Conservation (phyloP, 768 basidiomycete genomes). For the Tubosaeta sp. region DNA sequence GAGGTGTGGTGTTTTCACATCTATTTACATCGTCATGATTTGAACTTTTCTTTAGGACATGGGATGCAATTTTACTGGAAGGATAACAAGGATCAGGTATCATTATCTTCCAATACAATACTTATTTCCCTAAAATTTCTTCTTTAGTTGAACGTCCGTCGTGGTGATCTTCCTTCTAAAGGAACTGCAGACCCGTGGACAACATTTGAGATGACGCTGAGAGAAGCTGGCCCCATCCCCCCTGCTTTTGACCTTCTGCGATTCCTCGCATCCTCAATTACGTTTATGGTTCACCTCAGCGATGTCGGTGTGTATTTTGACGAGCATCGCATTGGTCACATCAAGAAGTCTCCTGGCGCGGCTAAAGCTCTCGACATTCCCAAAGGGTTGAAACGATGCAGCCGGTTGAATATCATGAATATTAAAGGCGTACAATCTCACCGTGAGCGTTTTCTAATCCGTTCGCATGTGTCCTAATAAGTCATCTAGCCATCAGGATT, state of each 20-base stretch:
- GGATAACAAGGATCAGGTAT: constrained; percentile 82
- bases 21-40: not conserved
- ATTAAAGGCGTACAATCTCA: constrained; percentile 60
- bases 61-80: constrained; percentile 99
- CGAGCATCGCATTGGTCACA: constrained; percentile 60
- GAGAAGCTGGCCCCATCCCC: constrained; percentile 78
- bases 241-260: constrained; percentile 82
- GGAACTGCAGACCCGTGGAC: constrained; percentile 60
- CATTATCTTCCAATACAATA: not conserved
- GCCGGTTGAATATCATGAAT: constrained; percentile 62
- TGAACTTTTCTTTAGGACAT: constrained; percentile 43
- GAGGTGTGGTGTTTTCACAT: constrained; percentile 41
- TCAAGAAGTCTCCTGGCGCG: constrained; percentile 59
- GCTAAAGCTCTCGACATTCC: constrained; percentile 51
- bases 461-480: not conserved
- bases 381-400: constrained; percentile 51
- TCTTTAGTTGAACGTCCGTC: constrained; percentile 71
- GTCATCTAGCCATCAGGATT: constrained; percentile 63
- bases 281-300: constrained; percentile 81
- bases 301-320: constrained; percentile 83
- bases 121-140: constrained; percentile 1
- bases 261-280: constrained; percentile 87
- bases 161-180: constrained; percentile 55
- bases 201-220: constrained; percentile 81
- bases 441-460: constrained; percentile 38